Conservation (phyloP, 108 stramenopile species). For the Heterococcus sp. region DNA sequence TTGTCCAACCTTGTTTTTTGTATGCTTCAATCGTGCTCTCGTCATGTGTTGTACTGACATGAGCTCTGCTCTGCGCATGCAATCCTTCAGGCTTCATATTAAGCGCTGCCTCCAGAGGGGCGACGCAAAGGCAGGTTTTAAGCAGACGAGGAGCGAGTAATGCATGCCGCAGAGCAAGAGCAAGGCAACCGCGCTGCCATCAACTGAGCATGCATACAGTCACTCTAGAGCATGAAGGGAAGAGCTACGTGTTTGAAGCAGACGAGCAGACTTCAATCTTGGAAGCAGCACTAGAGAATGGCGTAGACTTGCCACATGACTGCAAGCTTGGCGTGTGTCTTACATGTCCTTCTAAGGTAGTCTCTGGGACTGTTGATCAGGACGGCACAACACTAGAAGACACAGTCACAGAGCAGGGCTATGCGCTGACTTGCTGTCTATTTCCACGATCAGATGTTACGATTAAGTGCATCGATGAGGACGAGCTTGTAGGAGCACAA, state of each 20-base stretch:
- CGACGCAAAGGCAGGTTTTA: no score
- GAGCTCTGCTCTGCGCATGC: no score
- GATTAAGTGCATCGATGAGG: conserved; percentile 46
- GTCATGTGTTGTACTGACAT: no score
- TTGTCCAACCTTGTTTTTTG: no score
- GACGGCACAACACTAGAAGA: conserved; percentile 51
- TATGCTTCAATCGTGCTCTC: no score
- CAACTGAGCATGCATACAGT: conserved; percentile 37
- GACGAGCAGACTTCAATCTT: conserved; percentile 41
- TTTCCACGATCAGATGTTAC: conserved; percentile 37
- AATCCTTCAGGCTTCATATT: no score
- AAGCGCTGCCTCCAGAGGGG: no score
- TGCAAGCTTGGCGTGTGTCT: conserved; percentile 57
- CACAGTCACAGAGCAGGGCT: conserved; percentile 47
- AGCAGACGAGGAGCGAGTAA: background rate
- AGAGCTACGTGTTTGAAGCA: conserved; percentile 19
- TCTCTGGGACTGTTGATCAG: conserved; percentile 52
- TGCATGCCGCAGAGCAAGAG: background rate
- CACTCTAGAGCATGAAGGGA: conserved; percentile 43
- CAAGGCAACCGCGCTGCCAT: background rate
- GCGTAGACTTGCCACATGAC: conserved; percentile 56
- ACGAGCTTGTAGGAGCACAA: conserved; percentile 54
- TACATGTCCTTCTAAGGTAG: conserved; percentile 49
- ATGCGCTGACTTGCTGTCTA: conserved; percentile 52
- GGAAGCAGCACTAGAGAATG: conserved; percentile 52